Percentiles rank a stretch among this genome's conserved stretches.
These are phyloP conservation scores for Aureobasidium sp. DNA, from an alignment of 2,329 filamentous ascomycete species.

Conservation along the genomic window DNA sequence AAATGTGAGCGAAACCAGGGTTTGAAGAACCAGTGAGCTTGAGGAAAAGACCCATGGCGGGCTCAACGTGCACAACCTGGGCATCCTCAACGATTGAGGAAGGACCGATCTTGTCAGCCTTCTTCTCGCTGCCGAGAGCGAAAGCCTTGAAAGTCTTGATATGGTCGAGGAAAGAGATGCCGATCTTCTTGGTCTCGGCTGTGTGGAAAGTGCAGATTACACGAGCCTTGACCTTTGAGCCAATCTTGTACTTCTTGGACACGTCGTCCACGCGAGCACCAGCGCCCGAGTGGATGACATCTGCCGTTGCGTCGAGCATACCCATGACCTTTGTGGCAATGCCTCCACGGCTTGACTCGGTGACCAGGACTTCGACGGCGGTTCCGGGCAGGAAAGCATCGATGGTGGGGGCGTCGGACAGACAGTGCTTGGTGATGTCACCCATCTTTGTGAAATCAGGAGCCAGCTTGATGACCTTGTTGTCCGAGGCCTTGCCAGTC, in stretches of 20 bases:
- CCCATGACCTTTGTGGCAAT: conserved; percentile 86
- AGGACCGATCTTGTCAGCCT: conserved; percentile 45
- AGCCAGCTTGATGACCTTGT: conserved; percentile 80
- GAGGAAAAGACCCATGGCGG: conserved; percentile 72
- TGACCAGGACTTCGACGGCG: conserved; percentile 75
- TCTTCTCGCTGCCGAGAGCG: conserved; percentile 29
- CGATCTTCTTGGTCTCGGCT: conserved; percentile 71
- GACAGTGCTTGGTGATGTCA: conserved; percentile 55
- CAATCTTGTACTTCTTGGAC: conserved; percentile 69
- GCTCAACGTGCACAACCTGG: conserved; percentile 70
- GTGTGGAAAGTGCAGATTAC: conserved; percentile 81
- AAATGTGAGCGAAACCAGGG: conserved; percentile 90
- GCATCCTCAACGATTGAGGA: conserved; percentile 71
- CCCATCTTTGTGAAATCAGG: conserved; percentile 56
- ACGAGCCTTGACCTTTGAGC: conserved; percentile 74
- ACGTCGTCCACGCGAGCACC: conserved; percentile 58
- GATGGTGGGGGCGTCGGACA: conserved; percentile 74
- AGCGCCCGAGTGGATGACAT: conserved; percentile 78
- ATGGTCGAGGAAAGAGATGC: conserved; percentile 82
- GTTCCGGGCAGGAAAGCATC: conserved; percentile 87
- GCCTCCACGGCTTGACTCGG: conserved; percentile 65
- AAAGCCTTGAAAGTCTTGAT: conserved; percentile 51
- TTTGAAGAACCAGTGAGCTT: conserved; percentile 59
- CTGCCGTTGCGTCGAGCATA: conserved; percentile 80
- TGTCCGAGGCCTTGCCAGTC: conserved; percentile 62